Evolutionary conservation across 108 stramenopile species (phyloP), one percentile per base, ranked within the genome.

Genomic region (Schizochytrium sp.): DNA sequence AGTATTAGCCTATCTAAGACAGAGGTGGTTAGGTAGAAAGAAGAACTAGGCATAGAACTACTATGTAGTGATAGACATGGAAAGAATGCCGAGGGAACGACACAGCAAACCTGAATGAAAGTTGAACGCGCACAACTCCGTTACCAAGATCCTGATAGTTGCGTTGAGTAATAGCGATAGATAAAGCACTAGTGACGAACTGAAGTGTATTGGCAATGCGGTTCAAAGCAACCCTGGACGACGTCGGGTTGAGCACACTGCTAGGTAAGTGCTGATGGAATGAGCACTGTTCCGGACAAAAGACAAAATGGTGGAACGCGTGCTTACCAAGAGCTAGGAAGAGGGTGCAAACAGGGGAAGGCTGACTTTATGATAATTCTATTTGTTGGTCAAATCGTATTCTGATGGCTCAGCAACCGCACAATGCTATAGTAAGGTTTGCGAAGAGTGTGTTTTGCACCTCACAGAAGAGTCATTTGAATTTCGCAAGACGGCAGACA

Each of bases 211-310:
- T 17, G 17, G 1, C 59, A 13, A 83, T 83, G 76, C 47, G 76
- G 45, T 83, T 83, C 76, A 83, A 83, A 53, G 76, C 76, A 53
- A 49, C 50, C 50, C 76, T 83, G n/a, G 76, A 83, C 47, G 50
- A 55, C 50, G 47, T 13, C 45, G 76, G 76, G 47, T 53, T 83
- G 45, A 49, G 28, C 50, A 83, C 76, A 2, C 40, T 83, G 42
- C 64, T 69, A 8, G 64, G 64, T 69, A 69, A 7, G 64, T 69
- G 0, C 64, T 7, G 42, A 7, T 69, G 64, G 64, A 7, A 15
- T 3, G 64, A 44, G 64, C 19, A 28, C 28, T 28, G 28, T 28
- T 28, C 28, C 28, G 28, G 28, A 28, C 28, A 28, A 28, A 28
- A 28, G 28, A 28, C 28, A 28, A 28, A 28, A 28, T 28, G 28